Evolutionary conservation across 2,329 filamentous ascomycete species (phyloP).

Genomic region (Ustilaginoidea virens): DNA sequence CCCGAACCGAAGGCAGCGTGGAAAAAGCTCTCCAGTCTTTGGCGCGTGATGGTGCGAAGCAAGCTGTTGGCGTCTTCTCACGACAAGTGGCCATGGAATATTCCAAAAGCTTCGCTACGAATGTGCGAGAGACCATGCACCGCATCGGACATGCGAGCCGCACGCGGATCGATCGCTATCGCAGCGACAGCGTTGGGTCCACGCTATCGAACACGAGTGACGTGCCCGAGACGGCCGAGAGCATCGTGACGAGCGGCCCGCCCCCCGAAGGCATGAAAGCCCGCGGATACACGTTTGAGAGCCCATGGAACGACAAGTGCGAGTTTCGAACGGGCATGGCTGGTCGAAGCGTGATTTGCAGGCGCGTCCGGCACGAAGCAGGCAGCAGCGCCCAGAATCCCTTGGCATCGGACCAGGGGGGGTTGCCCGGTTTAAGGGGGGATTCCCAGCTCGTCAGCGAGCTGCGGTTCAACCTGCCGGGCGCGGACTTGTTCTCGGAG

Average conservation of each 20-base stretch:
- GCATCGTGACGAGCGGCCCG: slow-evolving; percentile 1
- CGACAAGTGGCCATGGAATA: slow-evolving; percentile 45
- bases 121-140: slow-evolving; percentile 29
- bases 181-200: slow-evolving; percentile 17
- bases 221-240: background rate
- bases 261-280: slow-evolving; percentile 24
- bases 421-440: slow-evolving; percentile 5
- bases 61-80: slow-evolving; percentile 24
- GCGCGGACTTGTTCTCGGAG: slow-evolving; percentile 29
- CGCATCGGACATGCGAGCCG: slow-evolving; percentile 14
- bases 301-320: slow-evolving; percentile 77
- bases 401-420: slow-evolving; percentile 21
- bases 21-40: slow-evolving; percentile 7
- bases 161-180: slow-evolving; percentile 11
- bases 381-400: slow-evolving; percentile 23
- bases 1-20: slow-evolving; percentile 13
- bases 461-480: slow-evolving; percentile 76
- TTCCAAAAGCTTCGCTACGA: slow-evolving; percentile 31
- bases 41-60: slow-evolving; percentile 1
- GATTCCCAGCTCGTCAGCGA: slow-evolving; percentile 47
- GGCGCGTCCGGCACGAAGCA: slow-evolving; percentile 45
- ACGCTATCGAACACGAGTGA: slow-evolving; percentile 10
- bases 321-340: slow-evolving; percentile 68
- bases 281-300: slow-evolving; percentile 61
- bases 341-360: slow-evolving; percentile 61